A percentile compares a stretch with the other conserved stretches of the same genome.
Evolutionary conservation across 495 filamentous ascomycete species (phyloP).

Genomic region (Coniosporium apollinis): DNA sequence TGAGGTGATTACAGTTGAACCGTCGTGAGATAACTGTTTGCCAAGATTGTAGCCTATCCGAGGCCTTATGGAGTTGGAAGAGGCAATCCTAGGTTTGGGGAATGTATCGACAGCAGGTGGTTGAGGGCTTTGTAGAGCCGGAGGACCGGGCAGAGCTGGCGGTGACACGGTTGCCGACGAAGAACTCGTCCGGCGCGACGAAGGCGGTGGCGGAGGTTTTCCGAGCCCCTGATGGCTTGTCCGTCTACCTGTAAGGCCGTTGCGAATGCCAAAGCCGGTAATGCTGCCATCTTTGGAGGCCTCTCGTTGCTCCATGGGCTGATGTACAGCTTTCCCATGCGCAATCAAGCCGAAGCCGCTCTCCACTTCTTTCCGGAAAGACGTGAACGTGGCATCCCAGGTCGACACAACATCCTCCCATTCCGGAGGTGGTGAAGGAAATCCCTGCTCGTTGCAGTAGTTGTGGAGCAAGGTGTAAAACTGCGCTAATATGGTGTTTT

Average conservation of each 20-base stretch:
- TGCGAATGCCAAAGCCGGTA: conserved; percentile 13
- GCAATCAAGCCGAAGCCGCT: conserved; percentile 46
- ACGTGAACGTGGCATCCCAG: conserved; percentile 51
- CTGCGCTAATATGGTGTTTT: conserved; percentile 67
- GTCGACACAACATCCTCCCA: conserved; percentile 53
- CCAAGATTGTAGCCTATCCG: too few species aligned
- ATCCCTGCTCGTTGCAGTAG: conserved; percentile 54
- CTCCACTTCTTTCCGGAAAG: conserved; percentile 55
- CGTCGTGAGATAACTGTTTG: too few species aligned
- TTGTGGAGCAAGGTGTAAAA: conserved; percentile 72
- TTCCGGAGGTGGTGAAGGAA: conserved; percentile 56
- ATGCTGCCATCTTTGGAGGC: conserved; percentile 7
- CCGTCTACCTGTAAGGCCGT: conserved; percentile 5
- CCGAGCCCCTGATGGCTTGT: too few species aligned
- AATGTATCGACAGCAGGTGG: not conserved
- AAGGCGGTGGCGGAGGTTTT: conserved; percentile 1
- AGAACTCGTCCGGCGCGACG: not conserved
- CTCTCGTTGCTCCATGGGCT: conserved; percentile 35
- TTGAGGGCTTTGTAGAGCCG: too few species aligned
- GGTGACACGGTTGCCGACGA: too few species aligned
- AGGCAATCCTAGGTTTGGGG: not conserved
- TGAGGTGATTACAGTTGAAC: too few species aligned
- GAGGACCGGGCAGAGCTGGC: too few species aligned
- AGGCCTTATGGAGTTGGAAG: not conserved
- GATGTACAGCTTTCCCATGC: conserved; percentile 57